Evolutionary conservation across 1,139 yeast genomes (phyloP).

Genomic region (Kurtzmaniella quercitrusa): DNA sequence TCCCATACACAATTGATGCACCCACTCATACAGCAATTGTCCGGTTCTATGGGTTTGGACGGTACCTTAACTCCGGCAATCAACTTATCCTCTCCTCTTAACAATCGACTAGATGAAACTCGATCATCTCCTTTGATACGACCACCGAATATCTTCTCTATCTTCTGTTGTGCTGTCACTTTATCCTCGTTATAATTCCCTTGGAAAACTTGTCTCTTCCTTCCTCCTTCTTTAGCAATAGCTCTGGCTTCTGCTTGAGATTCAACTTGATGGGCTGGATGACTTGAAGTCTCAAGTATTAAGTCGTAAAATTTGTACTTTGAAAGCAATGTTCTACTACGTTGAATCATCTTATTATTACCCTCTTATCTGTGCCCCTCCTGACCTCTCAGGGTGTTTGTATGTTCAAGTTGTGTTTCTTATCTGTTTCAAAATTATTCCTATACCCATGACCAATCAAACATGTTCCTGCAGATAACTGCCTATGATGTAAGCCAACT

Average conservation of each 20-base stretch:
- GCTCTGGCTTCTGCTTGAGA: conserved; percentile 13
- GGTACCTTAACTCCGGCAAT: conserved; percentile 81
- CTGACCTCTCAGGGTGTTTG: no score
- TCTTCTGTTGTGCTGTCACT: conserved; percentile 43
- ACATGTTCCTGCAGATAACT: no score
- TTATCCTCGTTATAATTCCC: conserved; percentile 40
- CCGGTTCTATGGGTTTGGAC: conserved; percentile 79
- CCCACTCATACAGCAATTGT: conserved; percentile 96
- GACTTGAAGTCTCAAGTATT: conserved; percentile 29
- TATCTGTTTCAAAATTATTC: no score
- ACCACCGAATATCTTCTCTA: conserved; percentile 54
- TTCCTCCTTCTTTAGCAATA: not conserved
- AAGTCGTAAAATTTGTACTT: conserved; percentile 36
- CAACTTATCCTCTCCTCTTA: conserved; percentile 34
- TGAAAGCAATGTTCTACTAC: conserved; percentile 4
- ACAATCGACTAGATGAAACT: conserved; percentile 45
- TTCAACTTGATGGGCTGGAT: conserved; percentile 14
- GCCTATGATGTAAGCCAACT: not conserved
- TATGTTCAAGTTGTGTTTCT: no score
- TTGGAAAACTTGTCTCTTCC: conserved; percentile 23
- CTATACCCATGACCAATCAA: no score
- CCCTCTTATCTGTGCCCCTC: no score
- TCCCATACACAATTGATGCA: conserved; percentile 98
- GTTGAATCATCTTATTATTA: conserved; percentile 2
- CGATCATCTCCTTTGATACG: conserved; percentile 54